Base-by-base conservation (phyloP, 768 basidiomycete genomes). In the Panellus pusillus region DNA sequence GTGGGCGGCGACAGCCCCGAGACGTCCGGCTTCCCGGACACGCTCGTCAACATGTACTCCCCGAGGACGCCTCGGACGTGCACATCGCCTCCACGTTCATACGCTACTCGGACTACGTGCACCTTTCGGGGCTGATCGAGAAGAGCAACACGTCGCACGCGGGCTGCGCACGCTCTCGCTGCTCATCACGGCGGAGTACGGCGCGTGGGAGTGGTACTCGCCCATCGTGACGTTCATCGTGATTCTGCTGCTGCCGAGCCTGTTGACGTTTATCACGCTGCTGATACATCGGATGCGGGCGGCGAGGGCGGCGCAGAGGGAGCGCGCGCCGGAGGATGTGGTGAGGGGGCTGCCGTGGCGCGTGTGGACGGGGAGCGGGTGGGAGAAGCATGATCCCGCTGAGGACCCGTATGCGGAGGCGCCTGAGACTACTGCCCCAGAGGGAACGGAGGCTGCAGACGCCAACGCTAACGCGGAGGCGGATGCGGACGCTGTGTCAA, bases 161-260 rank as follows among this genome's bases (percentile, higher is more conserved):
- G 35, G 90, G 38, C 63, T 91, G 44, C 79, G 76, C 39, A 92
- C 91, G 0, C 77, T 93, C 27, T 88, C 89, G 2, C 72, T 93
- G 20, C 74, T 87, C 53, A 86, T 93, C 62, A 89, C 82, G 13
- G 84, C 87, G 5, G 87, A 90, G 58, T 88, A 86, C 64, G 86
- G 88, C 13, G 82, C 86, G 39, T 94, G 91, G 86, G 91, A 93
- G 65, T 95, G 93, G 91, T 93, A 92, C 66, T 92, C 89, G 90
- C 91, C 91, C 13, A 88, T 93, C 58, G 77, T 93, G 51, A 93
- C 91, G 9, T 91, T 93, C 65, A 74, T 94, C 54, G 76, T 93
- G 55, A 91, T 98, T 35, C 79, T 98, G 47, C 81, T 98, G 55
- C 84, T 98, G 15, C 96, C 96, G 3, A 93, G 92, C 7, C 78